Evolutionary conservation across 2,329 filamentous ascomycete species (phyloP).

Genomic region (Aspergillus sp.): DNA sequence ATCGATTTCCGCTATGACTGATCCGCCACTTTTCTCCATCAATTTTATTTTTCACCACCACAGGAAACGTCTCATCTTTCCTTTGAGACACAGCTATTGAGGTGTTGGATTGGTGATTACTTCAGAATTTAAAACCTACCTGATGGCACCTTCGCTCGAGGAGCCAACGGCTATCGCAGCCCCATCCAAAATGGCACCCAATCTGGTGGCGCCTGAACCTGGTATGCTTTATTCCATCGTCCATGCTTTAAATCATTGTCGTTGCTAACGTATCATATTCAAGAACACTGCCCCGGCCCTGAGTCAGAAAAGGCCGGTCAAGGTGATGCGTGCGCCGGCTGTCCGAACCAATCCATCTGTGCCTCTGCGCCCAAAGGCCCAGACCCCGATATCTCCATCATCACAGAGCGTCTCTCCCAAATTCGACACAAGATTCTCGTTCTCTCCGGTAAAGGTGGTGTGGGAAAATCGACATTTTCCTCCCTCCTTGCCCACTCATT

Average conservation of each 20-base stretch:
- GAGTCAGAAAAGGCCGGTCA: constrained; percentile 52
- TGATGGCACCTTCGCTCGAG: constrained; percentile 81
- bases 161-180: constrained; percentile 66
- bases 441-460: constrained; percentile 89
- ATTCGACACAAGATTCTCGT: constrained; percentile 92
- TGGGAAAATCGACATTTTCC: constrained; percentile 93
- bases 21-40: background rate
- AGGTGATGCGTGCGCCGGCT: constrained; percentile 83
- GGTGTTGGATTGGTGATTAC: too few species aligned
- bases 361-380: constrained; percentile 91
- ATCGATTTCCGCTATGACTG: too few species aligned
- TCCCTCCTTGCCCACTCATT: constrained; percentile 85
- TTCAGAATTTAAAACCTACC: too few species aligned
- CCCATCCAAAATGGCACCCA: constrained; percentile 71
- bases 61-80: too few species aligned
- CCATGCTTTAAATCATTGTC: too few species aligned
- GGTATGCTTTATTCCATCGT: constrained; percentile 35
- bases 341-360: constrained; percentile 94
- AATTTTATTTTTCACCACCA: background rate
- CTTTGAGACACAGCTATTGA: too few species aligned
- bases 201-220: constrained; percentile 89
- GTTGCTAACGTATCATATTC: background rate
- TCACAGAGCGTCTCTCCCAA: constrained; percentile 72
- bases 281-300: constrained; percentile 86
- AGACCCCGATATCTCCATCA: constrained; percentile 87